Evolutionary conservation across 1,139 yeast species (phyloP).

Genomic region (Candida sp.): DNA sequence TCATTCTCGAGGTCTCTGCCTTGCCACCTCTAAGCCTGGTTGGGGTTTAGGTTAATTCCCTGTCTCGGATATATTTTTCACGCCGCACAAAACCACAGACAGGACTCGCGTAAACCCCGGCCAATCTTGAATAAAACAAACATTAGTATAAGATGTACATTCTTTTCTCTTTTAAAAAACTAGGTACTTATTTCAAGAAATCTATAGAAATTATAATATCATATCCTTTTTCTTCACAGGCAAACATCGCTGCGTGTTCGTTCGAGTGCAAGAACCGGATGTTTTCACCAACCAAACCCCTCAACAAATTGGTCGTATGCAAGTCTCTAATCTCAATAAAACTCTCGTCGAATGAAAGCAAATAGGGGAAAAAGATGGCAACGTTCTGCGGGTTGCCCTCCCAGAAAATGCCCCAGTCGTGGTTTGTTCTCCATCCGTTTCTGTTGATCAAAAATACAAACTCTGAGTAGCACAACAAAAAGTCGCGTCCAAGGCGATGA

Average conservation of each 20-base stretch:
- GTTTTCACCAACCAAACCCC: conserved; percentile 95
- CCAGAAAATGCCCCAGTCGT: conserved; percentile 96
- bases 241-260: conserved; percentile 93
- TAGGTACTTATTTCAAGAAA: conserved; percentile 52
- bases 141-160: conserved; percentile 12
- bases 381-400: conserved; percentile 95
- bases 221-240: conserved; percentile 88
- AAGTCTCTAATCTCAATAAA: conserved; percentile 94
- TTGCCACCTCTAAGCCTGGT: too few relatives aligned
- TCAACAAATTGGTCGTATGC: conserved; percentile 81
- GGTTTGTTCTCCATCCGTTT: conserved; percentile 96
- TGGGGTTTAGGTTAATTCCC: not conserved
- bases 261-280: conserved; percentile 87
- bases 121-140: not conserved
- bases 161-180: too few relatives aligned
- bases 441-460: conserved; percentile 93
- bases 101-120: not conserved
- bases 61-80: not conserved
- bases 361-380: conserved; percentile 92
- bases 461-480: conserved; percentile 85
- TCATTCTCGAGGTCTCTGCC: too few relatives aligned
- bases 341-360: conserved; percentile 86
- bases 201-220: conserved; percentile 93
- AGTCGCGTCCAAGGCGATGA: conserved; percentile 87
- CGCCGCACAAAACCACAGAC: not conserved